Evolutionary conservation across 2,329 filamentous ascomycete genomes (phyloP), one percentile per base, ranked within the genome.

Genomic region (Diaporthe humulicola): DNA sequence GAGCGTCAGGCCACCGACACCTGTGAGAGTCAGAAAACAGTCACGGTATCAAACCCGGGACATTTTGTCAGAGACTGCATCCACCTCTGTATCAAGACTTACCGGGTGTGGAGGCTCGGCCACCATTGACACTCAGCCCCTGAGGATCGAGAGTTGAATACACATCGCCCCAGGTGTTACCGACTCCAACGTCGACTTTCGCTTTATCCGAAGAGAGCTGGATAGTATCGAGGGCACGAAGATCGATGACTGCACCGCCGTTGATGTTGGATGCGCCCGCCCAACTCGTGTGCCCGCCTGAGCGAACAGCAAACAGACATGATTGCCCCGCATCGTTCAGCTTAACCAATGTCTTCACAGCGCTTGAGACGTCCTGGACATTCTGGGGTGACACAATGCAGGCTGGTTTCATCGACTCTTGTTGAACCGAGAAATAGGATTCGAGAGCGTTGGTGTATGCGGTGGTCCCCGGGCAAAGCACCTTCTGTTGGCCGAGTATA

Each of bases 51-150:
- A 30, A 30, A 30, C 17, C 12, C 12, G 50, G 50, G 14, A 54
- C 5, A 54, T 17, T 54, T 54, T 54, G 25, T 8, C 50, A 30
- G 50, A 54, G 15, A 87, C 84, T 5, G 79, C 79, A 0, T 83
- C 80, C 14, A 83, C 82, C 17, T 87, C 82, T 1, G 87, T 87
- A 0, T 84, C 81, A 25, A 73, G 28, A 77, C 57, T 69, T 52
- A 60, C 66, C 48, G 15, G 48, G 22, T 25, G 66, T 54, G 33
- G 66, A 10, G 71, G 71, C 76, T 36, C 76, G 66, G 25, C 75
- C 76, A 4, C 75, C 75, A 36, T 60, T 48, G 25, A 75, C 75
- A n/a, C 67, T 72, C 8, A 77, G 45, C 30, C 75, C 71, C 25
- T 74, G 70, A 14, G 71, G 72, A 10, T 77, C 76, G 38, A 77